Conservation (phyloP, 2,329 filamentous ascomycete species). For the Incumbomyces delicatus region DNA sequence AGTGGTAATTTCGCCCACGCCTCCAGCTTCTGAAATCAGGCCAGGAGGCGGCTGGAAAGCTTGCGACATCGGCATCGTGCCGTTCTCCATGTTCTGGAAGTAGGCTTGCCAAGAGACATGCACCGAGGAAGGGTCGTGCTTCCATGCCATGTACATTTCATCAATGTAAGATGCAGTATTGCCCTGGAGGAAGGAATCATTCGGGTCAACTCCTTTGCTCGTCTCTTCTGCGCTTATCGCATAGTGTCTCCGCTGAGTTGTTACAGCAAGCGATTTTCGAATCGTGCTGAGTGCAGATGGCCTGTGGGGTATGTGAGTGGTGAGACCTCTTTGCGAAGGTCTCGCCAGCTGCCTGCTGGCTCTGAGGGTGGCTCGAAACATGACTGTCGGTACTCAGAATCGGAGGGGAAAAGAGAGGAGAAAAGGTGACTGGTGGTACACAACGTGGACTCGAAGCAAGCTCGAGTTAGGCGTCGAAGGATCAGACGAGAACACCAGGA, state of each 20-base stretch:
- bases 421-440: background rate
- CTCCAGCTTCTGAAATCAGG: slow-evolving; percentile 71
- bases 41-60: slow-evolving; percentile 94
- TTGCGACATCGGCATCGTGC: slow-evolving; percentile 94
- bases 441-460: no score
- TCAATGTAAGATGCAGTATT: slow-evolving; percentile 99
- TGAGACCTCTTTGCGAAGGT: slow-evolving; percentile 7
- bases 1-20: slow-evolving; percentile 55
- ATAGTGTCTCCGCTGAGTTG: slow-evolving; percentile 43
- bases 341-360: slow-evolving; percentile 7
- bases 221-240: slow-evolving; percentile 50
- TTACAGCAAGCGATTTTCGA: slow-evolving; percentile 34
- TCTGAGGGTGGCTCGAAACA: slow-evolving; percentile 10
- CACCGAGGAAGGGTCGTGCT: slow-evolving; percentile 81
- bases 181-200: slow-evolving; percentile 91
- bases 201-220: slow-evolving; percentile 63
- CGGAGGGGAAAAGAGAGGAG: background rate
- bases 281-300: slow-evolving; percentile 24
- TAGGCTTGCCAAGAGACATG: slow-evolving; percentile 99
- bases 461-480: no score
- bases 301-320: slow-evolving; percentile 1
- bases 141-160: slow-evolving; percentile 99
- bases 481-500: no score
- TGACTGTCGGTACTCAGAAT: background rate
- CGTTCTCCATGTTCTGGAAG: slow-evolving; percentile 98